A percentile compares a stretch with the other conserved stretches of the same genome.
phyloP scores from a whole-genome alignment of 2,329 filamentous ascomycete species.

The Scytalidium sp. region DNA sequence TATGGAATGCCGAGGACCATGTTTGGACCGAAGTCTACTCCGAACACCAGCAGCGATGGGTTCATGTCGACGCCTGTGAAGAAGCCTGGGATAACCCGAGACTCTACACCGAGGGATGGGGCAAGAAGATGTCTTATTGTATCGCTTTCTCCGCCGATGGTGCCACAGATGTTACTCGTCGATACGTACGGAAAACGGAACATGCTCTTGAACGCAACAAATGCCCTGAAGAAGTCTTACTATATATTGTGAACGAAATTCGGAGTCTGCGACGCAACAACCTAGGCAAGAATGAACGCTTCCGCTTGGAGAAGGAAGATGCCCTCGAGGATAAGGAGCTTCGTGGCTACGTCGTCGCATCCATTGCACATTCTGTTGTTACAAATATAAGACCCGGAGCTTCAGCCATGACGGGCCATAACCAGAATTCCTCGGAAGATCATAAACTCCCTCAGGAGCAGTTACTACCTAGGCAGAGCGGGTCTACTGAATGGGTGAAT shows the following conservation, averaged over 20 bases:
- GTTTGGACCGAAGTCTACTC: slow-evolving; percentile 99
- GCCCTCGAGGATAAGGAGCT: slow-evolving; percentile 72
- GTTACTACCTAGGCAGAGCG: slow-evolving; percentile 46
- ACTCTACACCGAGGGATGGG: slow-evolving; percentile 92
- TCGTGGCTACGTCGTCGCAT: slow-evolving; percentile 68
- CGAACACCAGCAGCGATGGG: slow-evolving; percentile 87
- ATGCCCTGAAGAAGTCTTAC: slow-evolving; percentile 83
- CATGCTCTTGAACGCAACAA: slow-evolving; percentile 72
- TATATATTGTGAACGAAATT: slow-evolving; percentile 92
- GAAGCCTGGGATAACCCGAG: slow-evolving; percentile 93
- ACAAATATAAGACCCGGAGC: slow-evolving; percentile 20
- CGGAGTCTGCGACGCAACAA: slow-evolving; percentile 78
- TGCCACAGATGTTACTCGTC: slow-evolving; percentile 62
- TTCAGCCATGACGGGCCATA: slow-evolving; percentile 7
- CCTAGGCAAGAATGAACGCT: slow-evolving; percentile 81
- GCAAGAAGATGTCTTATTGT: slow-evolving; percentile 95
- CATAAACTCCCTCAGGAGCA: slow-evolving; percentile 60
- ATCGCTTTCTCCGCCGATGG: slow-evolving; percentile 94
- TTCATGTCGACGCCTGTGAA: slow-evolving; percentile 95
- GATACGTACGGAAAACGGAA: slow-evolving; percentile 69
- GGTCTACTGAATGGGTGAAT: slow-evolving; percentile 48
- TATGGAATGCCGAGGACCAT: slow-evolving; percentile 97
- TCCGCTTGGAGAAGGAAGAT: slow-evolving; percentile 78
- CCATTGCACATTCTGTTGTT: slow-evolving; percentile 66
- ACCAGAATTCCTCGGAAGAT: slow-evolving; percentile 40